These are phyloP conservation scores for Hyaloscypha hepaticicola DNA, from an alignment of 495 filamentous ascomycete species.

Conservation along the genomic window DNA sequence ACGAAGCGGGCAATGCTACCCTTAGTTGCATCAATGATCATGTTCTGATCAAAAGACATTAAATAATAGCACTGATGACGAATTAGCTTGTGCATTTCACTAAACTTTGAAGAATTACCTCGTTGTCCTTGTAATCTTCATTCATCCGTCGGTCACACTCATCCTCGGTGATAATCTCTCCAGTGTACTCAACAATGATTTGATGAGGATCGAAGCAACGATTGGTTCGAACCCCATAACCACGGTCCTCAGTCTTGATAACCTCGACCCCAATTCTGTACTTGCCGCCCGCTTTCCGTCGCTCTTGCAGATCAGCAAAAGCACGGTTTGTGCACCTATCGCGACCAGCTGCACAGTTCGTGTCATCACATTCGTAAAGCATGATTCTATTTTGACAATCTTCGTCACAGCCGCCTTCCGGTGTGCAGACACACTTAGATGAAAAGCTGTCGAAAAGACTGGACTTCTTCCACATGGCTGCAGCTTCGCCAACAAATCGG, in stretches of 20 bases:
- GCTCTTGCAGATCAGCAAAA: constrained; percentile 75
- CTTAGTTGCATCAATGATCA: constrained; percentile 96
- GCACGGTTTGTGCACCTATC: constrained; percentile 78
- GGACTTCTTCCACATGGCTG: constrained; percentile 78
- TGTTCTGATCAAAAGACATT: constrained; percentile 97
- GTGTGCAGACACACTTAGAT: constrained; percentile 74
- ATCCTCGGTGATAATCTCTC: constrained; percentile 91
- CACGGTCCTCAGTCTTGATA: constrained; percentile 82
- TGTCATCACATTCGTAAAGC: constrained; percentile 93
- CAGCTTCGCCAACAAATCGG: constrained; percentile 88
- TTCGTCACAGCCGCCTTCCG: constrained; percentile 79
- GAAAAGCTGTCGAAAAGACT: constrained; percentile 70
- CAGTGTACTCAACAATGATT: constrained; percentile 97
- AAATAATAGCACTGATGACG: constrained; percentile 81
- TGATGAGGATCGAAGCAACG: constrained; percentile 84
- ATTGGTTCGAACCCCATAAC: constrained; percentile 88
- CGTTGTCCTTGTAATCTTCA: constrained; percentile 84
- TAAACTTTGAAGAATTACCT: constrained; percentile 54
- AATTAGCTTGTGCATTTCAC: neutral
- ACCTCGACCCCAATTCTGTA: constrained; percentile 94
- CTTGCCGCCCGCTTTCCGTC: constrained; percentile 73
- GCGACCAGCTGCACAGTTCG: constrained; percentile 75
- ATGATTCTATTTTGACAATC: constrained; percentile 92
- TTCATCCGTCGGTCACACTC: constrained; percentile 94
- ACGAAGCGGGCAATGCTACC: constrained; percentile 97